Percentiles rank a stretch among this genome's conserved stretches.
Evolutionary conservation across 768 basidiomycete genomes (phyloP).

Genomic region (Pleurotus citrinopileatus): DNA sequence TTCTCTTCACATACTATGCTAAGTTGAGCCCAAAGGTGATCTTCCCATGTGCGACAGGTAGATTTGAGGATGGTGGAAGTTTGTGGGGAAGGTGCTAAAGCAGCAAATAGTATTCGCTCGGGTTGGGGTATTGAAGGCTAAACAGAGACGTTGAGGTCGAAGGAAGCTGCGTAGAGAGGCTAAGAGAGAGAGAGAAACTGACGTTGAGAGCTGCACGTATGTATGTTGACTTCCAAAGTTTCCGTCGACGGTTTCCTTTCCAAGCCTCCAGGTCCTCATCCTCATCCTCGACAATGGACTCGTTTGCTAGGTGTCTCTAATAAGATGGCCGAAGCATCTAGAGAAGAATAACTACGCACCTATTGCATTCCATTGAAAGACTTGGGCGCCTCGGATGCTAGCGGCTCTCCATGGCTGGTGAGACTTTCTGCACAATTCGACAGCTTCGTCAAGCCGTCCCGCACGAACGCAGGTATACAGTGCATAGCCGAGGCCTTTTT

Average conservation of each 20-base stretch:
- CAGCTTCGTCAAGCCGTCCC: constrained; percentile 81
- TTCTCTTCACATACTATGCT: constrained; percentile 81
- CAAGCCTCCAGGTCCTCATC: constrained; percentile 52
- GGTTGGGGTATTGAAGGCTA: constrained; percentile 60
- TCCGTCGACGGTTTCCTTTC: constrained; percentile 75
- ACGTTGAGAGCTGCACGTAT: constrained; percentile 77
- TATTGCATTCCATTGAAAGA: constrained; percentile 75
- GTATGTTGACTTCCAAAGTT: constrained; percentile 88
- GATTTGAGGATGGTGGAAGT: constrained; percentile 65
- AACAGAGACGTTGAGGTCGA: background rate
- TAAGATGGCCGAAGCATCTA: background rate
- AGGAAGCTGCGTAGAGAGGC: background rate
- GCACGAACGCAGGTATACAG: constrained; percentile 82
- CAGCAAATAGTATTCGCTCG: constrained; percentile 87
- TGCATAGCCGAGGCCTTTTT: constrained; percentile 72
- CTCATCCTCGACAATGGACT: constrained; percentile 26
- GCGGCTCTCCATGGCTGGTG: constrained; percentile 94
- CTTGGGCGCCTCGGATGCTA: constrained; percentile 75
- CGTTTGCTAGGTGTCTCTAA: constrained; percentile 25
- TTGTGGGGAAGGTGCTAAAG: constrained; percentile 71
- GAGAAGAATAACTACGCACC: constrained; percentile 37
- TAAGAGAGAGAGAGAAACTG: constrained; percentile 20
- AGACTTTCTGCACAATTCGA: constrained; percentile 76
- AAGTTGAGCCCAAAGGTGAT: constrained; percentile 91
- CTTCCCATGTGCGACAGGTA: constrained; percentile 89